Base-by-base conservation (phyloP, 1,284 basidiomycete species). In the Sanghuangporus sanghuang region DNA sequence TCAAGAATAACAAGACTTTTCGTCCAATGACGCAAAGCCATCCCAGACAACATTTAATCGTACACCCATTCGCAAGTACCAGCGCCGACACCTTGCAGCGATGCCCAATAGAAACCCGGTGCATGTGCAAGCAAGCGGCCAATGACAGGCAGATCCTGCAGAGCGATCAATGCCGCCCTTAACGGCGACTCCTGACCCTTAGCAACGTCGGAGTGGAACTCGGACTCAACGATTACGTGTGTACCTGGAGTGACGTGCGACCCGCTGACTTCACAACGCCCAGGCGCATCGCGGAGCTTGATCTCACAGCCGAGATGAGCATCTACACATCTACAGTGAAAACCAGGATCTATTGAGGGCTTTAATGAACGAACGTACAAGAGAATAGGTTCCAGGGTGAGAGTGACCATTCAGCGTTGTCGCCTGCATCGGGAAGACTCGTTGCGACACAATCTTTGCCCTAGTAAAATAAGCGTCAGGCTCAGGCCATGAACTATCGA, bases 381-480 rank as follows among this genome's bases (percentile, higher is more conserved):
- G 68, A 68, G 55, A 70, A 70, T 5, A 69, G 64, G 55, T 69
- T 70, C 63, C 66, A 70, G 12, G 69, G 68, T 1, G 68, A 68
- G 8, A 69, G 44, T 21, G 42, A 50, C 65, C 66, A 68, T 16
- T 67, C 64, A 4, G 64, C 35, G 40, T 69, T 61, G 62, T 73
- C 71, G 12, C 71, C 71, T 23, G 50, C 65, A 52, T 71, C 67
- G 6, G 72, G 72, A 7, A 73, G 60, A 52, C 64, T 49, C 11
- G 67, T 68, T 3, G 72, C 71, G 8, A 73, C 71, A 46, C 65
- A 60, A 59, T 72, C 71, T 16, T 59, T 62, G 8, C 66, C 69
- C 68, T 69, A 23, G 44, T 39, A 39, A 35, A 35, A 38, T 21
- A 40, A 35, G 1, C 14, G 38, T 48, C 16, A 12, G 11, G 35